Evolutionary conservation across 2,329 filamentous ascomycete species (phyloP), one percentile per base, ranked within the genome.

Genomic region (Hypoxylon sp.): DNA sequence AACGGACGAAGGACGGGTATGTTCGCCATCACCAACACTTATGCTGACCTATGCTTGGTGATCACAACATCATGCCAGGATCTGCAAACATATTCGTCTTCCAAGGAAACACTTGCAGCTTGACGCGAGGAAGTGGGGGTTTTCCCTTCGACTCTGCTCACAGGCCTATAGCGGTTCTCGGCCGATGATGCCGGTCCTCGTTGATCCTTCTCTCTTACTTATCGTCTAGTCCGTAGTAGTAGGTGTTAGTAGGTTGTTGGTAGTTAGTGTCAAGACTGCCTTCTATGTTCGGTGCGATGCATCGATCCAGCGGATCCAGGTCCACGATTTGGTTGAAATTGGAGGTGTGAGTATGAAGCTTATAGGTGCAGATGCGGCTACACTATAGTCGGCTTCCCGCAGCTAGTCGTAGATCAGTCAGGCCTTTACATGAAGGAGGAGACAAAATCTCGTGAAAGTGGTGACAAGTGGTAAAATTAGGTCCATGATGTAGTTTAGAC

Each of bases 61-160:
- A 55, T 61, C 59, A 62, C 59, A 60, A 61, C 63, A 69, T 69
- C 67, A 69, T 56, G 56, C 59, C 55, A 66, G 67, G 67, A 69
- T 69, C 67, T 66, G 59, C 67, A 64, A 49, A 60, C 40, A n/a
- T 56, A 49, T 50, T 60, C 10, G 33, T 68, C 61, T 68, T 70
- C 61, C 64, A 68, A 65, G 65, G 54, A 70, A 65, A 58, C 37
- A 65, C 64, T 61, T 53, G 61, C 61, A 64, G 57, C 46, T 56
- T n/a, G 25, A 62, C 62, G 68, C 64, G 61, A 53, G 53, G 49
- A 68, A 65, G 68, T 66, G 68, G 68, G 62, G 68, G 61, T 40
- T 49, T n/a, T 2, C 27, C 44, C 53, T 22, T 67, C 27, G 31
- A 53, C 50, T 30, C 56, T 63, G 37, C 42, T 58, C 50, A 25